Percentiles rank a stretch among this genome's conserved stretches.
Conservation (phyloP, 805 yeast genomes). For the Scheffersomyces amazonensis region DNA sequence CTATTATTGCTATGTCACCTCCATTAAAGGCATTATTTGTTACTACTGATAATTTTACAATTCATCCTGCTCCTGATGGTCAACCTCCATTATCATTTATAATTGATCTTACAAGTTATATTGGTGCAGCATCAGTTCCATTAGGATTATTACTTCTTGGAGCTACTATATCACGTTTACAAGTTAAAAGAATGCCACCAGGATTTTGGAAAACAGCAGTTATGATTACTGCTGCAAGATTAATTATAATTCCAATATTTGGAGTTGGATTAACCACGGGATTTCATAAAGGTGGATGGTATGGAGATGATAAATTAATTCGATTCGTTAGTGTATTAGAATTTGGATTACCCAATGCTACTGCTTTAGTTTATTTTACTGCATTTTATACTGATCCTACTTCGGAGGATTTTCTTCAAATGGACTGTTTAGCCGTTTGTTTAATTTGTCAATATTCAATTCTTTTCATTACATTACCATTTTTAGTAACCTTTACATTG, state of each 20-base stretch:
- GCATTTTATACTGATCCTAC: slow-evolving; percentile 78
- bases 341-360: slow-evolving; percentile 84
- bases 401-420: slow-evolving; percentile 52
- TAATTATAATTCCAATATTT: slow-evolving; percentile 73
- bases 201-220: slow-evolving; percentile 72
- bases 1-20: slow-evolving; percentile 79
- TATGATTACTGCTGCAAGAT: slow-evolving; percentile 52
- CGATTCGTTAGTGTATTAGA: slow-evolving; percentile 72
- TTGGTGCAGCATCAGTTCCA: slow-evolving; percentile 89
- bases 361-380: slow-evolving; percentile 83
- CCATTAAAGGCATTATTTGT: slow-evolving; percentile 67
- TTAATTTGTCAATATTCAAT: slow-evolving; percentile 72
- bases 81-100: slow-evolving; percentile 81
- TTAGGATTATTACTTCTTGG: slow-evolving; percentile 80
- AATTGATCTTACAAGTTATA: slow-evolving; percentile 75
- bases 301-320: slow-evolving; percentile 56
- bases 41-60: slow-evolving; percentile 23
- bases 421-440: slow-evolving; percentile 81
- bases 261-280: slow-evolving; percentile 64
- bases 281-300: slow-evolving; percentile 60
- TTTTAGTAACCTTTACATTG: slow-evolving; percentile 67
- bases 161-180: slow-evolving; percentile 79
- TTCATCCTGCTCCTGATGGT: slow-evolving; percentile 80
- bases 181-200: slow-evolving; percentile 54
- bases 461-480: slow-evolving; percentile 68